These are phyloP conservation scores for Meira miltonrushii DNA, from an alignment of 1,284 basidiomycete species.

Conservation along the genomic window DNA sequence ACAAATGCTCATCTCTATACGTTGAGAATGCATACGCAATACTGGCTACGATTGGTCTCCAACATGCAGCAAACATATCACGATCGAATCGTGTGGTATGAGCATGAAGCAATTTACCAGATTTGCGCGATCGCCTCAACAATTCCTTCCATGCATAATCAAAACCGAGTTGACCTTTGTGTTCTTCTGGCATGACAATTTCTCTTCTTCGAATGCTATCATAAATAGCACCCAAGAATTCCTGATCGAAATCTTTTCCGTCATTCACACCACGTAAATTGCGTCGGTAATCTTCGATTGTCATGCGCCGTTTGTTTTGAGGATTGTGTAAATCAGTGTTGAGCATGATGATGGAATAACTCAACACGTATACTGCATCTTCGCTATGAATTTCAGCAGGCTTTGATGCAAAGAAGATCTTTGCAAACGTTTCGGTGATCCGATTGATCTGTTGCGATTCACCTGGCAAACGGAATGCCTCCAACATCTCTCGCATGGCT, in stretches of 20 bases:
- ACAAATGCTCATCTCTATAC: conserved; percentile 92
- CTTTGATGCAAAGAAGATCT: conserved; percentile 75
- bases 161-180: conserved; percentile 91
- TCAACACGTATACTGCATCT: conserved; percentile 89
- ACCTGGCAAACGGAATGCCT: conserved; percentile 89
- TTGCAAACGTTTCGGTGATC: conserved; percentile 91
- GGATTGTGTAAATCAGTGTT: conserved; percentile 97
- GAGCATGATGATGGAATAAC: conserved; percentile 95
- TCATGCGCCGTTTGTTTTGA: conserved; percentile 97
- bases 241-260: conserved; percentile 73
- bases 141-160: conserved; percentile 99
- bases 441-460: conserved; percentile 90
- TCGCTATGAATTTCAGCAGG: conserved; percentile 87
- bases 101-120: conserved; percentile 74
- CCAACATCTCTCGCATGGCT: conserved; percentile 87
- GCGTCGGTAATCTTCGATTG: conserved; percentile 84
- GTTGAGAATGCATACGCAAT: conserved; percentile 67
- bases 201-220: conserved; percentile 90
- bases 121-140: conserved; percentile 70
- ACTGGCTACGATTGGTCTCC: conserved; percentile 79
- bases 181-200: conserved; percentile 97
- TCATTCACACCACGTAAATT: conserved; percentile 93
- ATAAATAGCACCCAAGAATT: conserved; percentile 82
- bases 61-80: conserved; percentile 84
- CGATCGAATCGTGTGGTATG: conserved; percentile 76